Percentiles rank a stretch among this genome's conserved stretches.
phyloP scores from a whole-genome alignment of 2,329 filamentous ascomycete species.

The Penicillium sp. region DNA sequence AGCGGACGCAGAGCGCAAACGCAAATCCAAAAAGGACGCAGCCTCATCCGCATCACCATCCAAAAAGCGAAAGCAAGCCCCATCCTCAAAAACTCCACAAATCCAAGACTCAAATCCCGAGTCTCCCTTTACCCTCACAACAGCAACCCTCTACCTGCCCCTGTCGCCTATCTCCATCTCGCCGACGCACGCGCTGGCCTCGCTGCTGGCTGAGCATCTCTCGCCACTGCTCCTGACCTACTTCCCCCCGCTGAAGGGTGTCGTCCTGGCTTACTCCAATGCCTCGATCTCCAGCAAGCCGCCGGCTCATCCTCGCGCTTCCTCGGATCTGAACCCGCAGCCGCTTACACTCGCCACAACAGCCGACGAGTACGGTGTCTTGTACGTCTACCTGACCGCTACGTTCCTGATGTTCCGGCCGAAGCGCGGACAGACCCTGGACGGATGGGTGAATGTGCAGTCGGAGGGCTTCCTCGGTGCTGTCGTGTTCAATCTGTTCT shows the following conservation, averaged over 20 bases:
- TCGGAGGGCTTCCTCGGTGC: constrained; percentile 86
- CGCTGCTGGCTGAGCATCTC: constrained; percentile 60
- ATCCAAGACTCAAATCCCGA: constrained; percentile 33
- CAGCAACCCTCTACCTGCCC: constrained; percentile 69
- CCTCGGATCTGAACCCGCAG: constrained; percentile 33
- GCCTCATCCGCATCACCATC: constrained; percentile 31
- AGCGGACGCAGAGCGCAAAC: constrained; percentile 37
- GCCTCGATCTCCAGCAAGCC: constrained; percentile 42
- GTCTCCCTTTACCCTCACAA: constrained; percentile 76
- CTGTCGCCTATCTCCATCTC: constrained; percentile 57
- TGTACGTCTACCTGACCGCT: constrained; percentile 83
- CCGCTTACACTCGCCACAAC: constrained; percentile 43
- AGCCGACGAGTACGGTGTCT: constrained; percentile 79
- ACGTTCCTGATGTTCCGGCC: constrained; percentile 84
- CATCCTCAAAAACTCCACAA: constrained; percentile 12
- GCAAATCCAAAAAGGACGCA: constrained; percentile 47
- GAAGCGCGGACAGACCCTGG: constrained; percentile 67
- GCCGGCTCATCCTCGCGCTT: constrained; percentile 34
- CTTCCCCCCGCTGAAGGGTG: constrained; percentile 57
- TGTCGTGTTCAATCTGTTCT: constrained; percentile 88
- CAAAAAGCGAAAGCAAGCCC: constrained; percentile 45
- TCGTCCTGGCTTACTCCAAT: constrained; percentile 55
- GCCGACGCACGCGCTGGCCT: constrained; percentile 54
- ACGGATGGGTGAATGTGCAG: constrained; percentile 80
- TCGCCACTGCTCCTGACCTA: constrained; percentile 64